A percentile compares a stretch with the other conserved stretches of the same genome.
Evolutionary conservation across 331 rosid species (phyloP).

Genomic region (Pyracantha coccinea): DNA sequence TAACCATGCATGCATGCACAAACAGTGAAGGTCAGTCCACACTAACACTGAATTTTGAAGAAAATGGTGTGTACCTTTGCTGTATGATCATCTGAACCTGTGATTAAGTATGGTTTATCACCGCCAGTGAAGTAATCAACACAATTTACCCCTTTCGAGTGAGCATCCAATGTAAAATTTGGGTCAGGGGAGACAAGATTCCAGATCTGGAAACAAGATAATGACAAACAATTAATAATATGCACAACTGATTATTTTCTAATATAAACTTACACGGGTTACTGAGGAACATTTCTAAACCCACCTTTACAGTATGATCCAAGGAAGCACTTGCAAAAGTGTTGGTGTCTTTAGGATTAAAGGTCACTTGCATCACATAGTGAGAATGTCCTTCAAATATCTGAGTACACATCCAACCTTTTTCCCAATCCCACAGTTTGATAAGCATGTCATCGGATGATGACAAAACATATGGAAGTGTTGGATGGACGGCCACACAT

Average conservation of each 20-base stretch:
- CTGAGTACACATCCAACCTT: constrained; percentile 59
- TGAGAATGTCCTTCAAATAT: constrained; percentile 75
- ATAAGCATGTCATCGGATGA: constrained; percentile 78
- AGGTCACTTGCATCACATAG: constrained; percentile 87
- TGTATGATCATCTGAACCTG: constrained; percentile 84
- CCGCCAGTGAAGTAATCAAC: constrained; percentile 69
- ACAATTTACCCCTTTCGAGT: constrained; percentile 65
- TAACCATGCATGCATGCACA: background rate
- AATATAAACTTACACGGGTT: background rate
- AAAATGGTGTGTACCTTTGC: constrained; percentile 35
- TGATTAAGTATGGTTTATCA: constrained; percentile 55
- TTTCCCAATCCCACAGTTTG: constrained; percentile 82
- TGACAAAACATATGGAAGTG: constrained; percentile 67
- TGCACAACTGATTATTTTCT: background rate
- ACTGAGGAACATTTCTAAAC: background rate
- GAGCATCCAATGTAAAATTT: constrained; percentile 63
- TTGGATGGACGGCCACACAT: constrained; percentile 72
- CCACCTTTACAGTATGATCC: constrained; percentile 83
- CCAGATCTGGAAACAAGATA: constrained; percentile 51
- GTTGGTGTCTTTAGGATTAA: constrained; percentile 61
- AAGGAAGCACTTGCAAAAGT: constrained; percentile 81
- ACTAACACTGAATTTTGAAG: background rate
- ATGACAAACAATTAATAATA: background rate
- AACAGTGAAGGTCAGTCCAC: background rate
- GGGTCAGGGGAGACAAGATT: constrained; percentile 63